Base-by-base conservation (phyloP, 1,284 basidiomycete species). In the Moniliella sp. region DNA sequence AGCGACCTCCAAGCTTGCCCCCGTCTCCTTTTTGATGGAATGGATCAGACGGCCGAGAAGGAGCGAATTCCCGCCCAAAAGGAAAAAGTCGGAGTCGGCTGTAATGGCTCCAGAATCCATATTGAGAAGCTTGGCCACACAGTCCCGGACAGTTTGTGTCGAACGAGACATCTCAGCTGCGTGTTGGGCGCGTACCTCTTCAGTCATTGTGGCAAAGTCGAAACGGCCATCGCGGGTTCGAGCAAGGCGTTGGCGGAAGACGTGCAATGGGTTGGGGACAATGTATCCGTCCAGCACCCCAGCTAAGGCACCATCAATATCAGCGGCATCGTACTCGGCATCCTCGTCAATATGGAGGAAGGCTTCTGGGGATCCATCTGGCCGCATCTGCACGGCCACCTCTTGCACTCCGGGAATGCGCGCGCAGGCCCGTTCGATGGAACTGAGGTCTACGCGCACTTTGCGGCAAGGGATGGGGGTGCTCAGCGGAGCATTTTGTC, bases 321-420 rank as follows among this genome's bases (percentile, higher is more conserved):
- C 54, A n/a, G 54, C 45, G 12, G 54, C 54, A 26, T 56, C 52
- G 37, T 54, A 57, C 23, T 54, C 54, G 25, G 50, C 54, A 30
- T 56, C 46, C 36, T 57, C 54, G 30, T 56, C 50, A 15, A 57
- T 52, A 33, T 56, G 54, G 31, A 57, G 53, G 36, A 56, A 57
- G 3, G 54, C 54, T 36, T 56, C 53, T 15, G 52, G 54, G 3
- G 54, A 43, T 11, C 54, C 53, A 18, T 57, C 54, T 29, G 44
- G 48, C 16, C 51, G 52, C 33, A 56, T 50, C 13, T 46, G 42
- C 1, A 57, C 52, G 9, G 54, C 54, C 1, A 52, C 54, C 32
- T 57, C 54, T 28, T 53, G 36, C 31, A 57, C 48, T 34, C 54
- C 54, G 5, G 51, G 51, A 13, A 57, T 57, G 25, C 54, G 54